Percentiles rank a stretch among this genome's conserved stretches.
phyloP scores from a whole-genome alignment of 2,329 filamentous ascomycete species.

The Escovopsis sp. region DNA sequence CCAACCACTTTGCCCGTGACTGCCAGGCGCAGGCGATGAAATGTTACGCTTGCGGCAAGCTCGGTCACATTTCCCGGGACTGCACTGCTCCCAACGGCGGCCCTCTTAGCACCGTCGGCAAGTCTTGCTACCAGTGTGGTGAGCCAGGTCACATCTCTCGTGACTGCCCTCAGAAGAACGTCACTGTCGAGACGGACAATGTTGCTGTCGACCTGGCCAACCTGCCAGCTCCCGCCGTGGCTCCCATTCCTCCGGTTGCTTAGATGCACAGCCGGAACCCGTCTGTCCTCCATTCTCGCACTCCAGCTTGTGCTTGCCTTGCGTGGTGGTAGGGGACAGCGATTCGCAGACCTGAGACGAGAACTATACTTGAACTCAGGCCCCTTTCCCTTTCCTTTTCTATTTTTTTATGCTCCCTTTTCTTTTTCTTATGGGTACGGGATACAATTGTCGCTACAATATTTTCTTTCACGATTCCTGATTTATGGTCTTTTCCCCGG shows the following conservation, averaged over 20 bases:
- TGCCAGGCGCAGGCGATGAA: constrained; percentile 99
- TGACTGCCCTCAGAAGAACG: constrained; percentile 69
- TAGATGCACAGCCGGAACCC: constrained; percentile 10
- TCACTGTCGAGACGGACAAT: constrained; percentile 32
- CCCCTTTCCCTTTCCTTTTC: neutral
- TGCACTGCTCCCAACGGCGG: constrained; percentile 96
- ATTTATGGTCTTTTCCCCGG: constrained; percentile 9
- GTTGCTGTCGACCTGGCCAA: constrained; percentile 31
- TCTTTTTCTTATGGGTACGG: constrained; percentile 2
- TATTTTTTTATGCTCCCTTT: constrained; percentile 1
- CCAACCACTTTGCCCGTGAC: constrained; percentile 96
- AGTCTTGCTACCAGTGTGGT: constrained; percentile 97
- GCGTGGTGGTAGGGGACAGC: constrained; percentile 3
- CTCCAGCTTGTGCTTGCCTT: neutral
- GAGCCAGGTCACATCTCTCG: constrained; percentile 93
- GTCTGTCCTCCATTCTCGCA: constrained; percentile 5
- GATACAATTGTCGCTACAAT: constrained; percentile 2
- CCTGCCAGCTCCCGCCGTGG: constrained; percentile 30
- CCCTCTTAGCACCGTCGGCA: constrained; percentile 86
- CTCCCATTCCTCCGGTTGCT: constrained; percentile 27
- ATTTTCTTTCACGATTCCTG: constrained; percentile 10
- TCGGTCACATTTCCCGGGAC: constrained; percentile 83
- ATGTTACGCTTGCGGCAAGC: constrained; percentile 93
- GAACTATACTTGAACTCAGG: neutral
- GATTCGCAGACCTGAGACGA: constrained; percentile 1